Percentiles rank a stretch among this genome's conserved stretches.
Conservation (phyloP, 139 green algal genomes). For the Coccomyxa sp. region DNA sequence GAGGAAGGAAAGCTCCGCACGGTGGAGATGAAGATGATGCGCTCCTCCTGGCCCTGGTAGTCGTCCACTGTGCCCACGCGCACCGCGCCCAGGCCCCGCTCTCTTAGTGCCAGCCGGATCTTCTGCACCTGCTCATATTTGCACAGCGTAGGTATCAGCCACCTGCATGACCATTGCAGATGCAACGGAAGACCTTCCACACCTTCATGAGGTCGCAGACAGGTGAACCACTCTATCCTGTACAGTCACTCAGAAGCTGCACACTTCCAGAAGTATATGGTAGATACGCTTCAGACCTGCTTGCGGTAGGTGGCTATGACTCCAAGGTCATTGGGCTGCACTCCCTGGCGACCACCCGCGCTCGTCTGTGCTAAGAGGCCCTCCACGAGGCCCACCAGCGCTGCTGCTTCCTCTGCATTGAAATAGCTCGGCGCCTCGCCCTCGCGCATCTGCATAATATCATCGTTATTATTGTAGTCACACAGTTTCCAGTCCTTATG, state of each 20-base stretch:
- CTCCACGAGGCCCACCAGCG: conserved; percentile 49
- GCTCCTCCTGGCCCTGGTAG: conserved; percentile 80
- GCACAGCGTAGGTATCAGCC: too few species aligned
- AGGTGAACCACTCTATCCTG: too few species aligned
- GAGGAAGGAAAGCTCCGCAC: not conserved
- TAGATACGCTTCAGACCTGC: conserved; percentile 32
- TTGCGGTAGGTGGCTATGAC: conserved; percentile 65
- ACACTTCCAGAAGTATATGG: too few species aligned
- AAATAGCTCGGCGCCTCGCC: conserved; percentile 56
- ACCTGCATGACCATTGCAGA: too few species aligned
- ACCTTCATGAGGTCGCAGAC: too few species aligned
- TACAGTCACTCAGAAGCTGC: too few species aligned
- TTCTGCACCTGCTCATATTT: conserved; percentile 54
- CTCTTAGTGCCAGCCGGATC: conserved; percentile 68
- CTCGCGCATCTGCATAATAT: conserved; percentile 46
- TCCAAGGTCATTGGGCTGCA: conserved; percentile 50
- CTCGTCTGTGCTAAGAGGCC: conserved; percentile 22
- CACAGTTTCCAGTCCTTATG: too few species aligned
- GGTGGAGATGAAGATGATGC: conserved; percentile 81
- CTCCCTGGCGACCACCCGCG: conserved; percentile 1
- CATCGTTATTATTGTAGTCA: too few species aligned
- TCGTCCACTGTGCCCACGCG: conserved; percentile 80
- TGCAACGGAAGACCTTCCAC: too few species aligned
- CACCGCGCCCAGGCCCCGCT: conserved; percentile 48
- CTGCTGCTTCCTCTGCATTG: conserved; percentile 60